phyloP scores from a whole-genome alignment of 306 rosid genomes.

The Lotus japonicus region DNA sequence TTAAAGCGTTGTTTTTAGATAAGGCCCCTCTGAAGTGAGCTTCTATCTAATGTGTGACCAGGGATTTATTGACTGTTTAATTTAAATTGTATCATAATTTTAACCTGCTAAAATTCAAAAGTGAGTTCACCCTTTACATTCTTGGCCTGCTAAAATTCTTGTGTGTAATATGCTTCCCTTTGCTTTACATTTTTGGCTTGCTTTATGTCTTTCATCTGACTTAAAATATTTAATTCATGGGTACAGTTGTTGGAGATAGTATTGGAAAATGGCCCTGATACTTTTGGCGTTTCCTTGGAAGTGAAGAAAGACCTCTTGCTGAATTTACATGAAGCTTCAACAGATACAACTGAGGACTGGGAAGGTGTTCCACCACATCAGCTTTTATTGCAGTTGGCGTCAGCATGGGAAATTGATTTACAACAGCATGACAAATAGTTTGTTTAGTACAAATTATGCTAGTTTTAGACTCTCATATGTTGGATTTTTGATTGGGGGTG shows the following conservation, averaged over 20 bases:
- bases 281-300: conserved; percentile 71
- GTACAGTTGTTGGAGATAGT: conserved; percentile 78
- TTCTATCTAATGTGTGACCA: background rate
- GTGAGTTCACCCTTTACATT: background rate
- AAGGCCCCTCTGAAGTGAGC: background rate
- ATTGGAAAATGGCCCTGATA: conserved; percentile 68
- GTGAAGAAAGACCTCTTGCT: conserved; percentile 68
- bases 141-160: too few species aligned
- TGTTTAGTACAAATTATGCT: background rate
- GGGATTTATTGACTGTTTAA: background rate
- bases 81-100: background rate
- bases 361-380: conserved; percentile 82
- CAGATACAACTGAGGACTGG: conserved; percentile 81
- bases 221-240: background rate
- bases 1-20: background rate
- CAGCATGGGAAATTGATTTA: conserved; percentile 79
- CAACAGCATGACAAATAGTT: conserved; percentile 61
- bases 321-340: conserved; percentile 81
- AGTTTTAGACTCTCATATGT: background rate
- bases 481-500: conserved; percentile 5
- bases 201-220: conserved; percentile 4
- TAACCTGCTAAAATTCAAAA: background rate
- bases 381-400: conserved; percentile 77
- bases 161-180: background rate
- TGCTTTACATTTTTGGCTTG: background rate